Evolutionary conservation across 306 rosid species (phyloP), one percentile per base, ranked within the genome.

Genomic region (Citrullus colocynthis): DNA sequence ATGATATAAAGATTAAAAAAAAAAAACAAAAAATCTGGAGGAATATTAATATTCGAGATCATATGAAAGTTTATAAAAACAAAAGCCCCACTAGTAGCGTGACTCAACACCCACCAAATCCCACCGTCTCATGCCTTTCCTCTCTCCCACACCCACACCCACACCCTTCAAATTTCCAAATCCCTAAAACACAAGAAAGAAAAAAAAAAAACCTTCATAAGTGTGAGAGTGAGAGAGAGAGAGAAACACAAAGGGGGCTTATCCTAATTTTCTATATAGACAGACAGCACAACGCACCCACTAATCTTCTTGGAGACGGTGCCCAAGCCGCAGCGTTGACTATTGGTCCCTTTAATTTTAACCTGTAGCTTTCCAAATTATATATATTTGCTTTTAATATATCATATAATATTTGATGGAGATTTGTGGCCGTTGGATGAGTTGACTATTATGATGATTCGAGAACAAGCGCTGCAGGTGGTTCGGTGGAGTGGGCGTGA

Each of bases 361-460:
- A 15, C 24, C 78, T 16, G 52, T 49, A 76, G 77, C 59, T 77
- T 76, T 60, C 57, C 21, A 34, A 21, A 20, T 21, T 62, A 60
- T 28, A 62, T 32, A 52, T 2, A 77, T 41, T 45, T 45, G 51
- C 10, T 45, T 45, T 45, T 45, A 1, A 48, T 48, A 48, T 48
- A 11, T 51, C 4, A 28, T 13, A 30, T 63, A 34, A 34, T 21
- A 64, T 48, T 24, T 70, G 66, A 32, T 30, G 80, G 32, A 3
- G 14, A 7, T 36, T 55, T 60, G 54, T 5, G 45, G 51, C 60
- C 81, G 84, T 55, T 13, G 17, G 79, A 81, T 77, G 63, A 60
- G 78, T 80, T 78, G 85, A 75, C 82, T 89, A 91, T 37, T 89
- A 91, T 17, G 90, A 84, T 30, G 96, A 86, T 81, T 90, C 85